Evolutionary conservation across 495 filamentous ascomycete genomes (phyloP).

Genomic region (Lasiosphaeria ovina): DNA sequence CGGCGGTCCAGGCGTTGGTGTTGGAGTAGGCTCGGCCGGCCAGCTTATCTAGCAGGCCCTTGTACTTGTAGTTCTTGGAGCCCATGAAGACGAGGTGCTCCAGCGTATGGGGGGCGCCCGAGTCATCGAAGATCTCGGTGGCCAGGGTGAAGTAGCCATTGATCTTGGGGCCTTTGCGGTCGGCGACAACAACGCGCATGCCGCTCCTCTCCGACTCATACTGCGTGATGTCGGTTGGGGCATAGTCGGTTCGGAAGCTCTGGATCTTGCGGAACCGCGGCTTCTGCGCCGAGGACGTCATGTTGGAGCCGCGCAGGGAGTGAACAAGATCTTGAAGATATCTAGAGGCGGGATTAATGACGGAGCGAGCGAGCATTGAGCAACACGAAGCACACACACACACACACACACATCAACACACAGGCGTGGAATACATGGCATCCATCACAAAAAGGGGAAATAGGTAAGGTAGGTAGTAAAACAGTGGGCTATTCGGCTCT

Average conservation of each 20-base stretch:
- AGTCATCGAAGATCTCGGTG: constrained; percentile 96
- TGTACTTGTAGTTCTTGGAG: constrained; percentile 89
- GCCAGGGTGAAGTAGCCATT: constrained; percentile 93
- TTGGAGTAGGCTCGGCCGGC: constrained; percentile 87
- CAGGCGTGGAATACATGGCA: no score
- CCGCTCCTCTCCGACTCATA: constrained; percentile 79
- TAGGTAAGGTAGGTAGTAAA: neutral
- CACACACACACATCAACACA: no score
- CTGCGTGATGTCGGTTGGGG: constrained; percentile 78
- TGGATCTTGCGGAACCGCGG: constrained; percentile 78
- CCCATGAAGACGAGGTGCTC: constrained; percentile 99
- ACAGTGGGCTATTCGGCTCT: no score
- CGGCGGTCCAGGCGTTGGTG: constrained; percentile 95
- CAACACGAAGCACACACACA: no score
- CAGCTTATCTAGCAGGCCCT: constrained; percentile 90
- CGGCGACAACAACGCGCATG: constrained; percentile 89
- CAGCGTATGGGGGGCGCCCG: constrained; percentile 90
- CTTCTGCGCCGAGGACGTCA: constrained; percentile 33
- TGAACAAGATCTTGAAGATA: constrained; percentile 22
- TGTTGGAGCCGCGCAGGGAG: constrained; percentile 23
- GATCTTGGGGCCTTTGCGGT: constrained; percentile 89
- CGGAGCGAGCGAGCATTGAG: neutral
- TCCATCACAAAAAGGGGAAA: neutral
- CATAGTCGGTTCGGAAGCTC: constrained; percentile 84
- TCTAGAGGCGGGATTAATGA: constrained; percentile 23